These are phyloP conservation scores for Pleodorina starrii DNA, from an alignment of 139 green algal genomes.

Conservation along the genomic window DNA sequence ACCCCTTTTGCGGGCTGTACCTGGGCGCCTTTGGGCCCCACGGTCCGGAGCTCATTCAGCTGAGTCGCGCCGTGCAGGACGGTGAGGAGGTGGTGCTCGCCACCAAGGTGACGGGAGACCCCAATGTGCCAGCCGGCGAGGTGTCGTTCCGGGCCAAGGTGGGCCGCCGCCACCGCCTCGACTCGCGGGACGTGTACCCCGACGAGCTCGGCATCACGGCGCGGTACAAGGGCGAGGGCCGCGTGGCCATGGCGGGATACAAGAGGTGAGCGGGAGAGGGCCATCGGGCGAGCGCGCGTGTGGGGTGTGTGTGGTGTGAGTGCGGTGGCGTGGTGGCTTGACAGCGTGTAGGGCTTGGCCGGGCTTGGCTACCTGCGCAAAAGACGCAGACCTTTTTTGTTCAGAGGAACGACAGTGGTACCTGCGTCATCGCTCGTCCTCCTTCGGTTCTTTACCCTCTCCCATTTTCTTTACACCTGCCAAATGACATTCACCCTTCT, in stretches of 20 bases:
- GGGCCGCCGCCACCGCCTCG: slow-evolving; percentile 56
- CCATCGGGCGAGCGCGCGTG: too few species aligned
- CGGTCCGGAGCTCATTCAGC: slow-evolving; percentile 88
- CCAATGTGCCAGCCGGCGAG: slow-evolving; percentile 88
- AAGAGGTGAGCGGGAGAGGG: slow-evolving; percentile 19
- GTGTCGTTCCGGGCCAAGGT: slow-evolving; percentile 88
- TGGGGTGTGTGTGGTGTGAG: too few species aligned
- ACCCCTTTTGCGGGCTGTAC: slow-evolving; percentile 84
- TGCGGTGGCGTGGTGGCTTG: too few species aligned
- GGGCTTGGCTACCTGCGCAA: too few species aligned
- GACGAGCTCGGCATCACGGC: slow-evolving; percentile 86
- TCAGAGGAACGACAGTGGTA: too few species aligned
- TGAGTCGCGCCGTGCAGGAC: slow-evolving; percentile 66
- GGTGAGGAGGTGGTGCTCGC: slow-evolving; percentile 82
- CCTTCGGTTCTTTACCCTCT: too few species aligned
- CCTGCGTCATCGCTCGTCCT: too few species aligned
- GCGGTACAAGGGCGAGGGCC: slow-evolving; percentile 88
- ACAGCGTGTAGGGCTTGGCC: too few species aligned
- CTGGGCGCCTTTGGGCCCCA: slow-evolving; percentile 92
- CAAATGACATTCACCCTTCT: too few species aligned
- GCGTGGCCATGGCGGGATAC: slow-evolving; percentile 84
- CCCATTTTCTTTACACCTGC: too few species aligned
- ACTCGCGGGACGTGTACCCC: slow-evolving; percentile 77
- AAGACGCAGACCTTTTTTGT: too few species aligned
- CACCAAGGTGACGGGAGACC: slow-evolving; percentile 93